Evolutionary conservation across 2,329 filamentous ascomycete species (phyloP).

Genomic region (Colletotrichum camelliae): DNA sequence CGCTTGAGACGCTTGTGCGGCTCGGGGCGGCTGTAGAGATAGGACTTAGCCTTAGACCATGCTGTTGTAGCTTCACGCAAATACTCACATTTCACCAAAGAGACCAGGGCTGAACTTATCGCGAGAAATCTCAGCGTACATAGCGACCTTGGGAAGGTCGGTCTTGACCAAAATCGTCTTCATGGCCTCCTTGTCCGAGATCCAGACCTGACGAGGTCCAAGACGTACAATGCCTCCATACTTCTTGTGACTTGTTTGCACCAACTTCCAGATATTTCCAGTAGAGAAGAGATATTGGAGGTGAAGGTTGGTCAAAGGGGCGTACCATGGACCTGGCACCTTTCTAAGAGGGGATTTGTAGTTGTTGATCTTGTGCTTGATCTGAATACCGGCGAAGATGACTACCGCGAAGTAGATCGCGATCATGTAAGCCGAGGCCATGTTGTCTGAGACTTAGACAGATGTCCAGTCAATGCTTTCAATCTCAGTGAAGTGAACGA

Average conservation of each 20-base stretch:
- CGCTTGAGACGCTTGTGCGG: constrained; percentile 29
- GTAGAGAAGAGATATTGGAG: constrained; percentile 26
- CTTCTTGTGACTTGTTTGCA: constrained; percentile 20
- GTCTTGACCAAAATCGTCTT: constrained; percentile 25
- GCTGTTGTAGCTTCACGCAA: too few species aligned
- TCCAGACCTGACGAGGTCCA: constrained; percentile 26
- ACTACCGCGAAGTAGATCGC: neutral
- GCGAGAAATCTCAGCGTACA: constrained; percentile 27
- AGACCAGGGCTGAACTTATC: constrained; percentile 23
- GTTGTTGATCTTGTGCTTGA: neutral
- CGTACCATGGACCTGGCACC: constrained; percentile 25
- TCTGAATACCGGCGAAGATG: neutral
- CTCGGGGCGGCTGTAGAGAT: constrained; percentile 22
- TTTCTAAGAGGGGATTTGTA: constrained; percentile 16
- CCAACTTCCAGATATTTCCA: constrained; percentile 27
- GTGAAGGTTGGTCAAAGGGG: constrained; percentile 24
- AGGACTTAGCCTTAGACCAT: neutral
- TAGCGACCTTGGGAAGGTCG: constrained; percentile 27
- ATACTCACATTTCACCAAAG: constrained; percentile 26
- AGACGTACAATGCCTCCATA: constrained; percentile 26
- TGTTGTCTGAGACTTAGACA: neutral
- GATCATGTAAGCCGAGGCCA: constrained; percentile 2
- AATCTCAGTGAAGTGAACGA: neutral
- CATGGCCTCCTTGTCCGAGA: constrained; percentile 26
- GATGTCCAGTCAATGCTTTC: neutral